Conservation (phyloP, 805 yeast genomes). For the Candida dajiaensis region DNA sequence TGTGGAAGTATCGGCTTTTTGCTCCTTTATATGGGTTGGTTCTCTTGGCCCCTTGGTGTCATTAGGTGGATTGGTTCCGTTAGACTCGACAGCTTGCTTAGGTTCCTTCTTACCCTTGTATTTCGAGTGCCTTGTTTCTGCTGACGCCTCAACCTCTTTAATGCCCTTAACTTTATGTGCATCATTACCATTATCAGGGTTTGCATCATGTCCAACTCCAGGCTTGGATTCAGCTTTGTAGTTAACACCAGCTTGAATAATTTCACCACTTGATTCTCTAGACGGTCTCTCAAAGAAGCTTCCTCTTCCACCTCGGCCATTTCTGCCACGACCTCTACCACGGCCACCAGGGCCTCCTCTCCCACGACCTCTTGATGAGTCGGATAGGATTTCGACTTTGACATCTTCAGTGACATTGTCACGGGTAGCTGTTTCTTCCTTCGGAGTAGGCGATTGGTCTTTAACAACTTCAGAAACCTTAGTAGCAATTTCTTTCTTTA, state of each 20-base stretch:
- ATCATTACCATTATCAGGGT: background rate
- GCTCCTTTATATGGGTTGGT: background rate
- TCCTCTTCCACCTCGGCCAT: constrained; percentile 22
- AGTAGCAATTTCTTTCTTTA: background rate
- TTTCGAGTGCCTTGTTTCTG: background rate
- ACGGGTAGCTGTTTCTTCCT: background rate
- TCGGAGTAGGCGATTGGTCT: background rate
- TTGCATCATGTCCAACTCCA: background rate
- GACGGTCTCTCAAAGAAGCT: background rate
- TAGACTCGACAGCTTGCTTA: background rate
- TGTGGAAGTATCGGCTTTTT: background rate
- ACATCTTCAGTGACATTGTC: background rate
- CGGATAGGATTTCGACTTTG: constrained; percentile 9
- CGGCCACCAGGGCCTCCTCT: constrained; percentile 6
- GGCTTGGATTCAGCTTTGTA: background rate
- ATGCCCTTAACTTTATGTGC: background rate
- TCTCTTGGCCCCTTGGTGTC: background rate
- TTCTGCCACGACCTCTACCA: constrained; percentile 11
- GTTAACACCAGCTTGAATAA: background rate
- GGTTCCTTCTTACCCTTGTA: background rate
- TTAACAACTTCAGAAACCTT: constrained; percentile 8
- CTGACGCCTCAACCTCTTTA: background rate
- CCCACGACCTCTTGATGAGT: background rate
- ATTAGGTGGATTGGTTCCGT: background rate
- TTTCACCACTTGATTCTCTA: background rate